Base-by-base conservation (phyloP, 1,139 yeast genomes). In the Saccharomyces hybrid region DNA sequence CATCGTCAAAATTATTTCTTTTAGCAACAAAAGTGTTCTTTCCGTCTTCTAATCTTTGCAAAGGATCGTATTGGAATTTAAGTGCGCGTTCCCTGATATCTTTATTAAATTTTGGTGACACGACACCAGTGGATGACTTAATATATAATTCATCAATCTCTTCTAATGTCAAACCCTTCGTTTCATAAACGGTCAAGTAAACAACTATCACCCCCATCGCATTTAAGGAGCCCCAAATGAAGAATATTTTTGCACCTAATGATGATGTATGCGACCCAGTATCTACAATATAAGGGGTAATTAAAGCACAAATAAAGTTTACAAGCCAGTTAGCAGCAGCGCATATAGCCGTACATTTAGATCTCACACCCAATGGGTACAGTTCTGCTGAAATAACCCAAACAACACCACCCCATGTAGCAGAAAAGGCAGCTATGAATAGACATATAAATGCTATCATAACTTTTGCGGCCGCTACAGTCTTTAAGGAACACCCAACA, bases 371-470 rank as follows among this genome's bases (percentile, higher is more conserved):
- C 61, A 87, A 76, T 53, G 96, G 91, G 72, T 83, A 88, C 49
- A 86, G 76, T 72, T 88, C 96, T 46, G 95, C 85, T 53, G 84
- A 80, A 62, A 87, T 82, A 55, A 85, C 86, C 80, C 83, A 88
- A 48, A 84, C 88, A 59, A 85, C 84, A 59, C 96, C 95, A 55
- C 95, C 96, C 96, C 96, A 88, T 2, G 95, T 84, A 41, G 86
- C 79, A 41, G 96, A 93, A 69, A 88, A 88, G 68, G 83, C 82
- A 71, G 86, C 85, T 61, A 89, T 86, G 74, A 82, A 89, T 57
- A 86, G 67, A 70, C 95, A 85, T 32, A 91, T 83, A 62, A 88
- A 80, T 65, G 87, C 84, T 70, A 88, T 85, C 93, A 82, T 80
- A 49, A 86, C 87, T 66, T 84, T 77, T 64, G 89, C 89, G 28